Evolutionary conservation across 768 basidiomycete genomes (phyloP).

Genomic region (Mycena vulgaris): DNA sequence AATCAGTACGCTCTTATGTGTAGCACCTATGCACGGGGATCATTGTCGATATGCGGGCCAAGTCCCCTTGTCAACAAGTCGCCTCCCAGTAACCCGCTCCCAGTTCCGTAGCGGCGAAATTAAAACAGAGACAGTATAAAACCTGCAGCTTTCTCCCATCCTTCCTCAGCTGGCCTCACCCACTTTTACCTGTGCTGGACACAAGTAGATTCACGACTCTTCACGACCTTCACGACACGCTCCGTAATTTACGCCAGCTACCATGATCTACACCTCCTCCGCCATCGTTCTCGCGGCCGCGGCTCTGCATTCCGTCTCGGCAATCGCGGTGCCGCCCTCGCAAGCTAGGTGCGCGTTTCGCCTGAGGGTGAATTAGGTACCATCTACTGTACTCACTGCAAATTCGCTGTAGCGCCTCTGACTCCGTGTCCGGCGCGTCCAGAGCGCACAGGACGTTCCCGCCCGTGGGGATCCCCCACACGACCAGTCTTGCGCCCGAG

Average conservation of each 20-base stretch:
- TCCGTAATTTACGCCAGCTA: background rate
- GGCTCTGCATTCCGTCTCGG: background rate
- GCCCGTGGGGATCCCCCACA: too few relatives aligned
- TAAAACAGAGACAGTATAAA: background rate
- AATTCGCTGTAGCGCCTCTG: too few relatives aligned
- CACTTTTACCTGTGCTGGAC: conserved; percentile 24
- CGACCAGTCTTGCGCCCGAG: too few relatives aligned
- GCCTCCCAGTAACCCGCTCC: background rate
- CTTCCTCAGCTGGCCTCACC: conserved; percentile 25
- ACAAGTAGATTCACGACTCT: conserved; percentile 12
- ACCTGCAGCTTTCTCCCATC: background rate
- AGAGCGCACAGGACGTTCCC: too few relatives aligned
- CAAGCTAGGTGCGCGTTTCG: background rate
- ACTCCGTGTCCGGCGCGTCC: too few relatives aligned
- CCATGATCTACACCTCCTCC: conserved; percentile 10
- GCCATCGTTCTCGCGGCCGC: conserved; percentile 6
- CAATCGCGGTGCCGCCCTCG: background rate
- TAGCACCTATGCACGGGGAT: background rate
- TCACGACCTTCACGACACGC: background rate
- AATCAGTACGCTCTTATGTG: too few relatives aligned
- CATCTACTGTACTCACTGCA: too few relatives aligned
- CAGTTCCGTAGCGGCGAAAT: background rate
- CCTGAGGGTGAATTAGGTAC: background rate
- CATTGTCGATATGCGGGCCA: background rate
- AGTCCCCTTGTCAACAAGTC: conserved; percentile 6